Conservation (phyloP, 2,329 filamentous ascomycete genomes). For the Penicillium sp. region DNA sequence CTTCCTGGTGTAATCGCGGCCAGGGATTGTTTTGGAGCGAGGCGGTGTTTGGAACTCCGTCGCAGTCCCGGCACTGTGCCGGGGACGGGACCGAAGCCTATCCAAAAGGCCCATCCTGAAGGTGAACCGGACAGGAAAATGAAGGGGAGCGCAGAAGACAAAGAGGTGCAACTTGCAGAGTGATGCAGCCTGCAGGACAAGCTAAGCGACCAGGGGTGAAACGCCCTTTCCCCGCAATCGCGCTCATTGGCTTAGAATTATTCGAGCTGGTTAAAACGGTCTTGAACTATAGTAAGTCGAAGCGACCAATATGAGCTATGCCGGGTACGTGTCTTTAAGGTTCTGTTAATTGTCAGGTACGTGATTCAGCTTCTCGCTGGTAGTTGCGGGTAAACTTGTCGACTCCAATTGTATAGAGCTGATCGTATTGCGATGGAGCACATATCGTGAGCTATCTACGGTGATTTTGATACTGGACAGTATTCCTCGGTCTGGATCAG, state of each 20-base stretch:
- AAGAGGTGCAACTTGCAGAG: neutral
- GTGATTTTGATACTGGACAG: no score
- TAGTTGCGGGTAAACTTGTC: no score
- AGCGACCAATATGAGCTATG: no score
- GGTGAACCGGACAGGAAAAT: neutral
- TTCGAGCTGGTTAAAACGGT: no score
- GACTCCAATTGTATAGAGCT: no score
- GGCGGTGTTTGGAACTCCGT: constrained; percentile 19
- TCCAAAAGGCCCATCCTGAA: constrained; percentile 31
- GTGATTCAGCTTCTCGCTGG: no score
- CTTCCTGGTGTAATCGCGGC: constrained; percentile 41
- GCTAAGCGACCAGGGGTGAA: constrained; percentile 5
- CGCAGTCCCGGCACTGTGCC: constrained; percentile 27
- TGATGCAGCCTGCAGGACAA: neutral
- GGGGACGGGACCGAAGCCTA: constrained; percentile 28
- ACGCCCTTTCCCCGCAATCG: constrained; percentile 1
- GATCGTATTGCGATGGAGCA: no score
- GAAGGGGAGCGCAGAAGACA: neutral
- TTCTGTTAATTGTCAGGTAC: no score
- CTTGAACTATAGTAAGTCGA: no score
- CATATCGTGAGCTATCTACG: neutral
- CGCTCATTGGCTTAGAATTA: neutral
- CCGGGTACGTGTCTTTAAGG: no score
- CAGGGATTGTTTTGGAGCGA: constrained; percentile 17
- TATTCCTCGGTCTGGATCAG: neutral